Evolutionary conservation across 1,284 basidiomycete species (phyloP).

Genomic region (Heterobasidion irregulare): DNA sequence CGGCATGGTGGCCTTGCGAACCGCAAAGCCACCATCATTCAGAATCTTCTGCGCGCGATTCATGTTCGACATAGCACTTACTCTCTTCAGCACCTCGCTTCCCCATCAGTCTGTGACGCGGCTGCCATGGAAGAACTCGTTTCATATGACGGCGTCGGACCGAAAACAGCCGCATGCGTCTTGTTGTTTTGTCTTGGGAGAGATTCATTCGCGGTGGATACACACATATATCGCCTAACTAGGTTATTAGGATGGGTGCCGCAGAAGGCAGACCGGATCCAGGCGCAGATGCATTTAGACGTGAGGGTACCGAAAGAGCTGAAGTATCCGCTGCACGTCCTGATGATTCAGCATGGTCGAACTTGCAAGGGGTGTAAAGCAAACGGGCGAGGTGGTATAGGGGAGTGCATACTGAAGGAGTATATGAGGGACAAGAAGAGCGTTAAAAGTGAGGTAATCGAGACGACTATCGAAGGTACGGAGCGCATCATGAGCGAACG

Average conservation of each 20-base stretch:
- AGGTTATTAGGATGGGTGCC: constrained; percentile 68
- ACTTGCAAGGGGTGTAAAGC: constrained; percentile 45
- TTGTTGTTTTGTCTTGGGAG: constrained; percentile 70
- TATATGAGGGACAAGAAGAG: constrained; percentile 19
- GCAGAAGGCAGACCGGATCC: constrained; percentile 49
- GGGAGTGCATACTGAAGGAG: constrained; percentile 21
- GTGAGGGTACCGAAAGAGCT: constrained; percentile 50
- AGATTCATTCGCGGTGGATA: constrained; percentile 73
- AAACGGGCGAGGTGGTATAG: constrained; percentile 13
- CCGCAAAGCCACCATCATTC: constrained; percentile 66
- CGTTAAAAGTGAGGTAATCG: constrained; percentile 15
- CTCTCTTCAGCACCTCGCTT: constrained; percentile 48
- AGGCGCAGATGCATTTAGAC: constrained; percentile 67
- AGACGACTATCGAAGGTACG: constrained; percentile 9
- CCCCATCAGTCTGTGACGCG: constrained; percentile 38
- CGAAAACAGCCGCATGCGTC: constrained; percentile 76
- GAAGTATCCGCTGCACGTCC: constrained; percentile 66
- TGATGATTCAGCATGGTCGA: constrained; percentile 62
- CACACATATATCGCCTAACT: constrained; percentile 62
- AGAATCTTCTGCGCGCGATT: constrained; percentile 43
- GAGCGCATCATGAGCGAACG: constrained; percentile 1
- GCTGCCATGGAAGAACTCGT: constrained; percentile 64
- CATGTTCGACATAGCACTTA: constrained; percentile 46
- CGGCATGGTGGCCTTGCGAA: constrained; percentile 66
- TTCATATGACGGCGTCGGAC: constrained; percentile 65